Conservation (phyloP, 805 yeast species). For the Nakazawaea wyomingensis region DNA sequence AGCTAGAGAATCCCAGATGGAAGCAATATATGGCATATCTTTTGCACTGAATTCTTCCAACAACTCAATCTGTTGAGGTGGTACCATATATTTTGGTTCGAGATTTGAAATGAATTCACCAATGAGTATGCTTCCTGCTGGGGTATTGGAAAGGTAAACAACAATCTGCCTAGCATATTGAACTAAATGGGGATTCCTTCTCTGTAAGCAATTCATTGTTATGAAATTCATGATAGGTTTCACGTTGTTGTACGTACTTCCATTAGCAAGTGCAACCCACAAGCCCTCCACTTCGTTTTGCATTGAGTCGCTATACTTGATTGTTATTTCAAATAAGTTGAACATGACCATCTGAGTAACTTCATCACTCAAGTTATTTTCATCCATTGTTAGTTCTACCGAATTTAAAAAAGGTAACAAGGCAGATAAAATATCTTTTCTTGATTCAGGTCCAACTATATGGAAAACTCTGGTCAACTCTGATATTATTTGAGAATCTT, state of each 20-base stretch:
- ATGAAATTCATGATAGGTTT: constrained; percentile 69
- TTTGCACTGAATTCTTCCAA: constrained; percentile 27
- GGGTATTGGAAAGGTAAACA: constrained; percentile 61
- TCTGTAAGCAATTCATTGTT: constrained; percentile 58
- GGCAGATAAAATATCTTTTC: constrained; percentile 76
- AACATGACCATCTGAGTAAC: constrained; percentile 63
- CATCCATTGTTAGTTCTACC: constrained; percentile 48
- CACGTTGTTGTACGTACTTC: constrained; percentile 61
- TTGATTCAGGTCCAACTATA: constrained; percentile 49
- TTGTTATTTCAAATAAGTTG: constrained; percentile 80
- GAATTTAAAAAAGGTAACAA: constrained; percentile 91
- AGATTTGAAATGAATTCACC: constrained; percentile 65
- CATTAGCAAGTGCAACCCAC: constrained; percentile 91
- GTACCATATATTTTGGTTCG: constrained; percentile 88
- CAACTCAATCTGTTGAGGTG: constrained; percentile 39
- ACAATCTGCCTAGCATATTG: constrained; percentile 77
- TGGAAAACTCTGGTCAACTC: constrained; percentile 67
- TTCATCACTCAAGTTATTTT: constrained; percentile 30
- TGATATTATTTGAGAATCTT: constrained; percentile 55
- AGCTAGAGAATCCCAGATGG: constrained; percentile 53
- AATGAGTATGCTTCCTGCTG: constrained; percentile 44
- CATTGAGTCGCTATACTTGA: constrained; percentile 65
- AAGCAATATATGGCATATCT: constrained; percentile 70
- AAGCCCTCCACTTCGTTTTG: constrained; percentile 89
- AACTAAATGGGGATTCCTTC: constrained; percentile 69